phyloP scores from a whole-genome alignment of 2,329 filamentous ascomycete species.

The Venturia effusa region DNA sequence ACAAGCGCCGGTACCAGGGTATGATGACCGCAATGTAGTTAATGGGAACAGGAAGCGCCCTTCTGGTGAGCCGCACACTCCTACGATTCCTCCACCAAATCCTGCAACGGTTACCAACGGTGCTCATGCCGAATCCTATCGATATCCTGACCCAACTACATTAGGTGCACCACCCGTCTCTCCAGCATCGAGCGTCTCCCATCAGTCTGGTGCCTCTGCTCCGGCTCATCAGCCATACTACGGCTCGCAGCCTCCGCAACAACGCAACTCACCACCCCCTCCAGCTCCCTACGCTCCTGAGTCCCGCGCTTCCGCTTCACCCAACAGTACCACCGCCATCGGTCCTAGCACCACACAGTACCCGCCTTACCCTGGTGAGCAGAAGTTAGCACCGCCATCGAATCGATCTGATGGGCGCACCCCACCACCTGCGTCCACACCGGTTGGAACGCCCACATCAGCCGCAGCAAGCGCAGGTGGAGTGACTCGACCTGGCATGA shows the following conservation, averaged over 20 bases:
- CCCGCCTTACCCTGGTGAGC: constrained; percentile 16
- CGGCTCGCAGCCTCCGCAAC: constrained; percentile 23
- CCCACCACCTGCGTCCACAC: constrained; percentile 22
- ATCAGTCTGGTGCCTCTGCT: constrained; percentile 19
- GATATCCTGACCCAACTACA: constrained; percentile 19
- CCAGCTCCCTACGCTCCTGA: constrained; percentile 16
- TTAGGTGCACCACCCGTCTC: constrained; percentile 33
- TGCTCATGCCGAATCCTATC: constrained; percentile 9
- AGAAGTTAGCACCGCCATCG: constrained; percentile 24
- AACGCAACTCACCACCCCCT: constrained; percentile 23
- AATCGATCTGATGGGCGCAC: constrained; percentile 29
- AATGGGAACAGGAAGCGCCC: constrained; percentile 34
- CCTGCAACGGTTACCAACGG: constrained; percentile 23
- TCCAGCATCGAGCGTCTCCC: constrained; percentile 25
- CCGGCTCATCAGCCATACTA: constrained; percentile 22
- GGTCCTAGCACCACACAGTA: constrained; percentile 19
- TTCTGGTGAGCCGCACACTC: constrained; percentile 39
- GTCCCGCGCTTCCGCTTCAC: constrained; percentile 26
- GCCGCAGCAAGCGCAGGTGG: constrained; percentile 12
- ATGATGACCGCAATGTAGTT: constrained; percentile 21
- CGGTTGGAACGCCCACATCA: constrained; percentile 20
- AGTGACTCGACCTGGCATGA: constrained; percentile 26
- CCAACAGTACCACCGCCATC: constrained; percentile 21
- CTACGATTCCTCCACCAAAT: constrained; percentile 38
- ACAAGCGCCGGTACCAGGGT: constrained; percentile 16